Conservation (phyloP, 202 grass and related monocot genomes). For the Brachypodium distachyon region DNA sequence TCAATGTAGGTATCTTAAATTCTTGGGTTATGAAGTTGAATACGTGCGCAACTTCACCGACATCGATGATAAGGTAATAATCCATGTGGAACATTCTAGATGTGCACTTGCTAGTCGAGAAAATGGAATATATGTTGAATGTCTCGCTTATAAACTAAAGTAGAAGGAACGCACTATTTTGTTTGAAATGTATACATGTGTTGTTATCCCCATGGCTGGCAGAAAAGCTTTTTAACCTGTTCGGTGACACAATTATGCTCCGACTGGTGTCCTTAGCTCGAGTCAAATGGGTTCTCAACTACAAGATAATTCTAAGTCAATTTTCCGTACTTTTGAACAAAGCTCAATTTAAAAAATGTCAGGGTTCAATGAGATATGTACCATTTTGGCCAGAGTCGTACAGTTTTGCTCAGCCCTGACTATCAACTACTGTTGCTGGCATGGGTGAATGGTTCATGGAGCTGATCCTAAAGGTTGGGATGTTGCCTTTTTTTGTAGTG, state of each 20-base stretch:
- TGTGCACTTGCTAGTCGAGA: background rate
- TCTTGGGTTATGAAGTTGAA: slow-evolving; percentile 79
- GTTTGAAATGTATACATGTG: background rate
- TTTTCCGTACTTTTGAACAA: background rate
- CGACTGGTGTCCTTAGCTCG: background rate
- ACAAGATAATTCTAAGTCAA: background rate
- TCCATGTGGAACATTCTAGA: background rate
- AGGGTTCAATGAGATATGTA: background rate
- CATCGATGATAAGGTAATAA: slow-evolving; percentile 83
- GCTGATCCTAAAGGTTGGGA: background rate
- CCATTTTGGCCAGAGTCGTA: background rate
- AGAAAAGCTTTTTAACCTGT: background rate
- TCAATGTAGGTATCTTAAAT: slow-evolving; percentile 59
- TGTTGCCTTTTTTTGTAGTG: background rate
- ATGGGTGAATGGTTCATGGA: background rate
- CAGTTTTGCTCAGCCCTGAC: background rate
- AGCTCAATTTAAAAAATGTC: background rate
- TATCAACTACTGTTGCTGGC: background rate
- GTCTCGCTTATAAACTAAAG: background rate
- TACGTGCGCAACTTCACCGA: slow-evolving; percentile 92
- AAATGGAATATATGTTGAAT: background rate
- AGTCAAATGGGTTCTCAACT: background rate
- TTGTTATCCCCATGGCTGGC: background rate
- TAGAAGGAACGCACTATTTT: background rate
- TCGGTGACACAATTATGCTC: background rate